Conservation (phyloP, 257 asterid genomes). For the Capsicum pubescens region DNA sequence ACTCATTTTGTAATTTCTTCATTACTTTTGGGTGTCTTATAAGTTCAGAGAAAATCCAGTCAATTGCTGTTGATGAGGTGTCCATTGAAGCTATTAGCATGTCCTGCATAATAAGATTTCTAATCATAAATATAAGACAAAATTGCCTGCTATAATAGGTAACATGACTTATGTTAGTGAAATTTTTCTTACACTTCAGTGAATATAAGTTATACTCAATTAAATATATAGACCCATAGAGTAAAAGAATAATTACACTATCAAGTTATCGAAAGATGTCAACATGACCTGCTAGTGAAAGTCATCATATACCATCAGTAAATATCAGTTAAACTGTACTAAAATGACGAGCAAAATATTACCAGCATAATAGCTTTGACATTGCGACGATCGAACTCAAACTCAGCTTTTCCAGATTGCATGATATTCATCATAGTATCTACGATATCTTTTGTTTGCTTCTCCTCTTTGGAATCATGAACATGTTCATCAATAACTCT, state of each 20-base stretch:
- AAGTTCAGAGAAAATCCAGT: neutral
- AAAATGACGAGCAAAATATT: neutral
- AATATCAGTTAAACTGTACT: no score
- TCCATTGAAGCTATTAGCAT: neutral
- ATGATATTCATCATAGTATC: slow-evolving; percentile 27
- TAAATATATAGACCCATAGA: no score
- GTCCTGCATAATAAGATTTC: neutral
- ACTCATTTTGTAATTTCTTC: neutral
- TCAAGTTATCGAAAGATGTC: no score
- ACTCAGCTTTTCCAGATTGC: slow-evolving; percentile 27
- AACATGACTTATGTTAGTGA: no score
- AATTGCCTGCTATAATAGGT: no score
- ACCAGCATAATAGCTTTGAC: neutral
- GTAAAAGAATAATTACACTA: no score
- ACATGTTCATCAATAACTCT: slow-evolving; percentile 27
- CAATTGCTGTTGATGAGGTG: neutral
- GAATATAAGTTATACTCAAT: no score
- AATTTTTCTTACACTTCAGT: no score
- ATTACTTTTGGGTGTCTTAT: neutral
- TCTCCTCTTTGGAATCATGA: neutral
- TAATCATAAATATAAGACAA: no score
- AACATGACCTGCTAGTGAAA: no score
- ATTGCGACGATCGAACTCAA: neutral
- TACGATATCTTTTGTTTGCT: neutral
- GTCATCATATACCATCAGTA: no score